Conservation (phyloP, 73 alveolate species). For the Paramecium octaurelia region DNA sequence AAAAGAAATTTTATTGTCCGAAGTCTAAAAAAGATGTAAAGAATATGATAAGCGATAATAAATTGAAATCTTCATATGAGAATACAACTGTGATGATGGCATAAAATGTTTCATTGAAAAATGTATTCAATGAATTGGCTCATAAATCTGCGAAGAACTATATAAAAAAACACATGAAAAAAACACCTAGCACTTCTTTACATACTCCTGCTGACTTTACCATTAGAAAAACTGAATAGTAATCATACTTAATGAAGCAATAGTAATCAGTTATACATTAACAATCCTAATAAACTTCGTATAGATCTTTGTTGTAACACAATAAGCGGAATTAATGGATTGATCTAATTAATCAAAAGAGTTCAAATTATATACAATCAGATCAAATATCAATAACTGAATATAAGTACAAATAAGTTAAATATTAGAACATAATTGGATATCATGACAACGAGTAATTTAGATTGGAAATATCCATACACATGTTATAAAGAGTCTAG, state of each 20-base stretch:
- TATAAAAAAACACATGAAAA: neutral
- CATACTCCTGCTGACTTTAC: slow-evolving; percentile 56
- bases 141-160: neutral
- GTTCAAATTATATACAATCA: neutral
- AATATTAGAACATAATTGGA: neutral
- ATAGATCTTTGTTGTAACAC: neutral
- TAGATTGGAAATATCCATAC: slow-evolving; percentile 36
- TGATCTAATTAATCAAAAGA: slow-evolving; percentile 10
- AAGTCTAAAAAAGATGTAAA: slow-evolving; percentile 6
- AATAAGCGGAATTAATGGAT: slow-evolving; percentile 41
- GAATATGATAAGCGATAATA: neutral
- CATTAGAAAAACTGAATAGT: neutral
- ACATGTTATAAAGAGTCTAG: neutral
- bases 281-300: slow-evolving; percentile 28
- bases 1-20: slow-evolving; percentile 20
- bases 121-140: slow-evolving; percentile 8
- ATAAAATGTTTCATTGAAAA: slow-evolving; percentile 11
- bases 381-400: slow-evolving; percentile 25
- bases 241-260: neutral
- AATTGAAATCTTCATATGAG: slow-evolving; percentile 3
- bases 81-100: neutral
- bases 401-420: neutral
- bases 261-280: neutral
- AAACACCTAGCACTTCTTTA: slow-evolving; percentile 18
- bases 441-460: neutral